Base-by-base conservation (phyloP, 257 asterid genomes). In the Hygrophila difformis region DNA sequence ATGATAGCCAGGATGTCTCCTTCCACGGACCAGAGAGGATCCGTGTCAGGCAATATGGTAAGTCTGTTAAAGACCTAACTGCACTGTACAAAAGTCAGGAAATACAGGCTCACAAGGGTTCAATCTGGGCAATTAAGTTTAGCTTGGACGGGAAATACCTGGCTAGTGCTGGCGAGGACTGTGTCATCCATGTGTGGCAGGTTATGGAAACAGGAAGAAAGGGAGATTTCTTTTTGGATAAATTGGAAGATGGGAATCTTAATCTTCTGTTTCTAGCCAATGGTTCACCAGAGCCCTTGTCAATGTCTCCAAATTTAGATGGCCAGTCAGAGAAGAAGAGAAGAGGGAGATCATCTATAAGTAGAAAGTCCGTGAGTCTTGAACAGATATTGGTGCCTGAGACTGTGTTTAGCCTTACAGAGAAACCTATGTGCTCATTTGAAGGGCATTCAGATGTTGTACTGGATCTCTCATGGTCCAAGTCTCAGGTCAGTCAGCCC, bases 151-250 rank as follows among this genome's bases (percentile, higher is more conserved):
- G 98, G 51, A 78, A 81, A 65, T 82, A 82, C 79, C 80, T 91
- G 48, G 98, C 98, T 6, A 86, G 95, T 78, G 98, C 98, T 44
- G 98, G 98, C 45, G 98, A 86, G 74, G 98, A 91, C 72, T 73
- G 94, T 60, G 72, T 82, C 64, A 86, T 91, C 68, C 94, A 82
- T 62, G 93, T 91, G 39, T 86, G 96, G 96, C 84, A 75, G 78
- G 94, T 82, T 57, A 51, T 51, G 59, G 95, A 91, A 63, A 62
- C 88, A 1, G 96, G 82, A 67, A 68, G 93, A 72, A 91, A 86
- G 72, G 92, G 86, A 24, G 98, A 91, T 66, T 69, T 74, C 31
- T 53, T 71, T 50, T 67, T 67, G 7, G 89, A 89, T 71, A 89
- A 77, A 65, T 76, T 58, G 1, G 98, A 86, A 54, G 98, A 86